phyloP scores from a whole-genome alignment of 1,284 basidiomycete genomes.

The Mycosarcoma maydis region DNA sequence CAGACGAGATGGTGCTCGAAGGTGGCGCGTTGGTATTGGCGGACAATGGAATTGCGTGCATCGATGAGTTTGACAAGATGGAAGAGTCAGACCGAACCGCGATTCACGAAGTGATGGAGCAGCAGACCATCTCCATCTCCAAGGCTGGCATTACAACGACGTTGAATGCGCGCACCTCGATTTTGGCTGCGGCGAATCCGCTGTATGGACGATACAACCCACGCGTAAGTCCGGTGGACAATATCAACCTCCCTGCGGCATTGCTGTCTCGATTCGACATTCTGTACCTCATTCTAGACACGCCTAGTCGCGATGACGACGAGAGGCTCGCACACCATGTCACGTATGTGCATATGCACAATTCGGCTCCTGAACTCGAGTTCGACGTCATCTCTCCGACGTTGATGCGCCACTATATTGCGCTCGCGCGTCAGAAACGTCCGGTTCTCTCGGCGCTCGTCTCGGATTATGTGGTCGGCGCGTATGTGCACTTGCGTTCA shows the following conservation, averaged over 20 bases:
- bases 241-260: conserved; percentile 98
- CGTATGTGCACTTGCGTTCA: conserved; percentile 93
- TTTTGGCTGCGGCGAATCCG: conserved; percentile 97
- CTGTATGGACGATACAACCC: conserved; percentile 98
- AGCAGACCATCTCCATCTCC: conserved; percentile 98
- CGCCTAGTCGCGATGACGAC: conserved; percentile 91
- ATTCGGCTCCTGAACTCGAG: conserved; percentile 80
- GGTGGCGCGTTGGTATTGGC: conserved; percentile 97
- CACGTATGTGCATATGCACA: conserved; percentile 97
- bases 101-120: conserved; percentile 99
- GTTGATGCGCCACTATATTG: conserved; percentile 96
- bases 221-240: conserved; percentile 96
- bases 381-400: conserved; percentile 79
- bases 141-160: conserved; percentile 99
- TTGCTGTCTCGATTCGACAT: conserved; percentile 95
- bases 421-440: conserved; percentile 85
- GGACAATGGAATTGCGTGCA: conserved; percentile 99
- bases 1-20: conserved; percentile 99
- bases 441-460: conserved; percentile 87
- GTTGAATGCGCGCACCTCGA: conserved; percentile 96
- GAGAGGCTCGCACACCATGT: conserved; percentile 96
- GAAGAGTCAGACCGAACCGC: conserved; percentile 96
- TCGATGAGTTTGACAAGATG: conserved; percentile 99
- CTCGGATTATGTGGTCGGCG: conserved; percentile 91
- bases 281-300: conserved; percentile 95